Conservation (phyloP, 2,329 filamentous ascomycete genomes). For the Corynespora cassiicola region DNA sequence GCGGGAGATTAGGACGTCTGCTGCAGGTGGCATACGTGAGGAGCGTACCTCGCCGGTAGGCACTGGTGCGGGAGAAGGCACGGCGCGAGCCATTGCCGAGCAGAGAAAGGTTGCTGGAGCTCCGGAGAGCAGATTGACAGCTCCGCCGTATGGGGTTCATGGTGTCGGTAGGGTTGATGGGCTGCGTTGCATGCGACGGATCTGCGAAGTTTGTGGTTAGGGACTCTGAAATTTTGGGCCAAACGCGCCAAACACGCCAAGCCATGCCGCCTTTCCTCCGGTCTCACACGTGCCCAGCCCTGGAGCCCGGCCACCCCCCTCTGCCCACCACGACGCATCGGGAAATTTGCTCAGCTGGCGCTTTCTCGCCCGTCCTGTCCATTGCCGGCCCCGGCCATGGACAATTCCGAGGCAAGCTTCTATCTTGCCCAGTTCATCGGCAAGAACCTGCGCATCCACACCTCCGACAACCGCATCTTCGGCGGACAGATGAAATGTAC, state of each 20-base stretch:
- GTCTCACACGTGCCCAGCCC: constrained; percentile 6
- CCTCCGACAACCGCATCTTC: constrained; percentile 86
- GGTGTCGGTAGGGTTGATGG: constrained; percentile 13
- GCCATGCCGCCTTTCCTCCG: constrained; percentile 11
- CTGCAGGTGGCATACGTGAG: constrained; percentile 1
- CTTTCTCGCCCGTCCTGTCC: constrained; percentile 22
- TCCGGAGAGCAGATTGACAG: constrained; percentile 31
- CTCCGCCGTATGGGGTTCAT: constrained; percentile 41
- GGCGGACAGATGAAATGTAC: constrained; percentile 93
- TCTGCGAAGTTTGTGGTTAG: neutral
- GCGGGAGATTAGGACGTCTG: too few species aligned
- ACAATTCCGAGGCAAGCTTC: constrained; percentile 59
- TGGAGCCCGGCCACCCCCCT: constrained; percentile 11
- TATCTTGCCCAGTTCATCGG: constrained; percentile 74
- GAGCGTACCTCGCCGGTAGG: constrained; percentile 30
- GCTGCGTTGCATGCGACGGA: neutral
- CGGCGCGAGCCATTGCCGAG: constrained; percentile 31
- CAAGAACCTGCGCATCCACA: constrained; percentile 79
- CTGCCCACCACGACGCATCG: constrained; percentile 15
- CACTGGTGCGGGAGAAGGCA: constrained; percentile 34
- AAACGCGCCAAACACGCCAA: constrained; percentile 37
- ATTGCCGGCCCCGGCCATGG: too few species aligned
- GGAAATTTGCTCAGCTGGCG: constrained; percentile 25
- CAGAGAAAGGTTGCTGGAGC: constrained; percentile 11
- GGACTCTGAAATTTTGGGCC: constrained; percentile 22